Percentiles rank a stretch among this genome's conserved stretches.
Evolutionary conservation across 345 rosid species (phyloP).

Genomic region (Populus tremula): DNA sequence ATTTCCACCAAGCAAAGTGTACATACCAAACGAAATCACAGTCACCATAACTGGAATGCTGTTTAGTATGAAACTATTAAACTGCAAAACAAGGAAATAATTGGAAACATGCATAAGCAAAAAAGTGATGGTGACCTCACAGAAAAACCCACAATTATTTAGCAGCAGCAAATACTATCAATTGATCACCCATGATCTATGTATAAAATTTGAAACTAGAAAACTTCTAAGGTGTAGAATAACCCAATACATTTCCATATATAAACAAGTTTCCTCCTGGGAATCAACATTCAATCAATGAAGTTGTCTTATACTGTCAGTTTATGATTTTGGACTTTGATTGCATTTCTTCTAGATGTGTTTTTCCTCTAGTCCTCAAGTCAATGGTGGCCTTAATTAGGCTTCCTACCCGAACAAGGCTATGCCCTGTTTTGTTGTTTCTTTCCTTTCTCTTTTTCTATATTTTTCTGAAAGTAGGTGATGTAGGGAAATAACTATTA

Average conservation of each 20-base stretch:
- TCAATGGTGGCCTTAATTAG: no score
- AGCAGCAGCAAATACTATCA: no score
- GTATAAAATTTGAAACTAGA: no score
- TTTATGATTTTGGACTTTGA: background rate
- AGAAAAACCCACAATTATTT: conserved; percentile 9
- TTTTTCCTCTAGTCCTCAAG: no score
- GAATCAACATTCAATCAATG: background rate
- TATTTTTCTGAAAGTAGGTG: no score
- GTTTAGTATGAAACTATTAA: conserved; percentile 74
- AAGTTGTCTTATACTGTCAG: background rate
- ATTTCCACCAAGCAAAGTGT: conserved; percentile 95
- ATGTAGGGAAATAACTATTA: no score
- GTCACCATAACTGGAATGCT: conserved; percentile 92
- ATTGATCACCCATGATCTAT: no score
- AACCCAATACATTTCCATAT: background rate
- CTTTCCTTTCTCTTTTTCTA: no score
- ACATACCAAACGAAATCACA: conserved; percentile 85
- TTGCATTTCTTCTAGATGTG: no score
- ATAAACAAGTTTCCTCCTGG: background rate
- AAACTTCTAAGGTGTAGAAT: no score
- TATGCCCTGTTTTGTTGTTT: no score
- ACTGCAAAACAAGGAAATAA: conserved; percentile 54
- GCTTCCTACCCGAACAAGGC: no score
- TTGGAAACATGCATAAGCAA: conserved; percentile 16
- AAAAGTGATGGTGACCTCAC: background rate